These are phyloP conservation scores for Mortierella sp. DNA, from an alignment of 371 early-diverging fungal species.

Conservation along the genomic window DNA sequence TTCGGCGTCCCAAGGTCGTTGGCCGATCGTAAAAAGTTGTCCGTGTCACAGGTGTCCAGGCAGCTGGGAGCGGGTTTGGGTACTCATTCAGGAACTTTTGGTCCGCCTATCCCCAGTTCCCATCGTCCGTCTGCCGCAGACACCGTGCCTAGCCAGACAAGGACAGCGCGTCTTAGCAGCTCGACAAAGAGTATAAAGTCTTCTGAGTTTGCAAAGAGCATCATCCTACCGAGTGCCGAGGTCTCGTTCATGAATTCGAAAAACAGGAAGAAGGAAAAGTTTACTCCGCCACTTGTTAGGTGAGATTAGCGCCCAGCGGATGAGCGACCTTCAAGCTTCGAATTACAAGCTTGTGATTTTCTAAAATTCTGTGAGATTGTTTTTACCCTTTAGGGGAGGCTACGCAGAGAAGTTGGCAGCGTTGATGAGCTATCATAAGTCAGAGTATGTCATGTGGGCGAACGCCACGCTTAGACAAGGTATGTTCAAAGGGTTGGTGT, in stretches of 20 bases:
- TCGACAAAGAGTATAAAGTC: constrained; percentile 12
- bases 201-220: constrained; percentile 23
- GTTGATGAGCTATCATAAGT: constrained; percentile 33
- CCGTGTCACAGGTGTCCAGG: background rate
- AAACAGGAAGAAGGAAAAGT: constrained; percentile 22
- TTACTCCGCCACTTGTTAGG: constrained; percentile 37
- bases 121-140: constrained; percentile 4
- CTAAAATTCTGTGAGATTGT: no score
- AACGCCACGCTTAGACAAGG: constrained; percentile 33
- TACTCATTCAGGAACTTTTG: background rate
- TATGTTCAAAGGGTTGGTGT: background rate
- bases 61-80: background rate
- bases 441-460: constrained; percentile 41
- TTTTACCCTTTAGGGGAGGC: constrained; percentile 27
- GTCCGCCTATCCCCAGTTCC: background rate
- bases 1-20: no score
- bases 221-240: constrained; percentile 11
- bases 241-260: background rate
- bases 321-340: no score
- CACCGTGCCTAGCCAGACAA: constrained; percentile 10
- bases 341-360: no score
- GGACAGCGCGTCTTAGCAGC: background rate
- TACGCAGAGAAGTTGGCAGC: constrained; percentile 31
- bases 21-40: no score
- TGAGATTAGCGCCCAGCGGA: no score